Conservation (phyloP, 345 rosid species). For the Aurinia saxatilis region DNA sequence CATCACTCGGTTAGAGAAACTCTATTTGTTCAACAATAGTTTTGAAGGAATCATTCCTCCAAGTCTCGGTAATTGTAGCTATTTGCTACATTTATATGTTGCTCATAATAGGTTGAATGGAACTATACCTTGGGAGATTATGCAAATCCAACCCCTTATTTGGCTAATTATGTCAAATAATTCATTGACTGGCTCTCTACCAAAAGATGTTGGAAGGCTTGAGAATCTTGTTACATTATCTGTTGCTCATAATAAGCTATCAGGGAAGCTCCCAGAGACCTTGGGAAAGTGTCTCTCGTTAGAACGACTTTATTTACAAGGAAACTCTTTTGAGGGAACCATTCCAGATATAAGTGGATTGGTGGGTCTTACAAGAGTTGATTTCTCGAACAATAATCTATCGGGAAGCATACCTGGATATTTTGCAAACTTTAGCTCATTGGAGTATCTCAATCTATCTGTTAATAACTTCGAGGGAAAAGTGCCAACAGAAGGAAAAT, state of each 20-base stretch:
- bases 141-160: not conserved
- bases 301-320: too few species aligned
- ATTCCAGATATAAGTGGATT: too few species aligned
- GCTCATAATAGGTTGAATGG: not conserved
- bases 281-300: not conserved
- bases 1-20: too few species aligned
- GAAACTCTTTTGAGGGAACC: too few species aligned
- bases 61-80: not conserved
- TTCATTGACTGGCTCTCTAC: too few species aligned
- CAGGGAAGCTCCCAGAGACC: not conserved
- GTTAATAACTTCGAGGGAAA: too few species aligned
- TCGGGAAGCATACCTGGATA: too few species aligned
- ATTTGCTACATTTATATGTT: not conserved
- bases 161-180: not conserved
- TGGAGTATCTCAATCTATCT: too few species aligned
- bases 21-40: too few species aligned
- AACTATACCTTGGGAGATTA: not conserved
- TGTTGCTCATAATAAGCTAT: not conserved
- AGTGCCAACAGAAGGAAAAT: too few species aligned
- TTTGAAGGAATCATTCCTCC: not conserved
- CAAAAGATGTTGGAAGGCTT: not conserved
- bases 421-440: too few species aligned
- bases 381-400: too few species aligned
- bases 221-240: not conserved
- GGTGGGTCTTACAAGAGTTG: not conserved